phyloP scores from a whole-genome alignment of 495 filamentous ascomycete species.

The Xylaria scruposa region DNA sequence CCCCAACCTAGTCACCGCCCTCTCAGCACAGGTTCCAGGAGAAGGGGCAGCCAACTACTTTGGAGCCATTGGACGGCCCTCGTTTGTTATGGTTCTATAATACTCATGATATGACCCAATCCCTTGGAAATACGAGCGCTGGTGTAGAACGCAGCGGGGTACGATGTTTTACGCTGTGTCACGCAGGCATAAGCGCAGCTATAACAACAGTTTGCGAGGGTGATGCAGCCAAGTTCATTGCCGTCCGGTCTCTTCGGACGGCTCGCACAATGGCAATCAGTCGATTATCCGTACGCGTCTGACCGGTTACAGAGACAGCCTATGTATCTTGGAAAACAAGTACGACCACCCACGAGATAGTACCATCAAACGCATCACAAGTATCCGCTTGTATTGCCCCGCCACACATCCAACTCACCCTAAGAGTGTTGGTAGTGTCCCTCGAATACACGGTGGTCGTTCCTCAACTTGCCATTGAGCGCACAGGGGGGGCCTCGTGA shows the following conservation, averaged over 20 bases:
- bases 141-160: constrained; percentile 5
- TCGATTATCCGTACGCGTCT: constrained; percentile 12
- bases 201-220: constrained; percentile 30
- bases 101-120: constrained; percentile 15
- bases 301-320: constrained; percentile 28
- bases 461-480: neutral
- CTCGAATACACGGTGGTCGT: neutral
- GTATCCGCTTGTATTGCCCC: constrained; percentile 7
- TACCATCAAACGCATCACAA: constrained; percentile 16
- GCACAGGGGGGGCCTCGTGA: neutral
- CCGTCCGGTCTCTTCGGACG: constrained; percentile 18
- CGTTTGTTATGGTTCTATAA: constrained; percentile 4
- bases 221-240: constrained; percentile 19
- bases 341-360: constrained; percentile 14
- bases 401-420: neutral
- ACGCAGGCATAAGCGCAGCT: constrained; percentile 23
- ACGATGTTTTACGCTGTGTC: constrained; percentile 19
- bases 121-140: constrained; percentile 22
- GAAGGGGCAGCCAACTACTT: constrained; percentile 5
- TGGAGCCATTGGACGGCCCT: constrained; percentile 4
- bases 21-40: neutral
- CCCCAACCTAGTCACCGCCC: constrained; percentile 7
- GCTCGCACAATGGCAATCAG: constrained; percentile 10
- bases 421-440: constrained; percentile 19
- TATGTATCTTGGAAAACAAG: constrained; percentile 13